Conservation (phyloP, 108 stramenopile genomes). For the Skeletonema costatum region DNA sequence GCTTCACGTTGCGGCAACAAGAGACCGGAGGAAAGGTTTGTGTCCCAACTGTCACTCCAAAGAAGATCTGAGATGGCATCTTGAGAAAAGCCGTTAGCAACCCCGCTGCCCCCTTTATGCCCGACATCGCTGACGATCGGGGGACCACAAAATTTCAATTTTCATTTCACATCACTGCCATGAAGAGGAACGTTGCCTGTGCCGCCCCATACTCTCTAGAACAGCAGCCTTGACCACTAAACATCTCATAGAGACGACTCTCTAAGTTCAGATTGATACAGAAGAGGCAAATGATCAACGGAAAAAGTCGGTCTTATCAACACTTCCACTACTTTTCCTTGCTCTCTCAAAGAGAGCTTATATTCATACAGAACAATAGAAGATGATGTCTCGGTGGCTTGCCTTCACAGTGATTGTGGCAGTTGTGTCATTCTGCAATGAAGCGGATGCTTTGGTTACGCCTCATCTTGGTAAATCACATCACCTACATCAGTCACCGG, state of each 20-base stretch:
- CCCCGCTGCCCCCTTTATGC: no score
- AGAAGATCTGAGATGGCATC: no score
- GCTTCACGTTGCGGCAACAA: no score
- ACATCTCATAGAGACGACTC: neutral
- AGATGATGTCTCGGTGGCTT: constrained; percentile 1
- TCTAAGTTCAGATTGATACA: neutral
- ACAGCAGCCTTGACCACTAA: neutral
- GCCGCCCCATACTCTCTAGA: neutral
- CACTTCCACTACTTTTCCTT: neutral
- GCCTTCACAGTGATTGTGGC: neutral
- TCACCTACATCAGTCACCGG: neutral
- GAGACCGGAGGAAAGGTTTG: no score
- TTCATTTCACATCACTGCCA: neutral
- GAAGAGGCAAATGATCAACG: neutral
- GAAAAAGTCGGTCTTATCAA: neutral
- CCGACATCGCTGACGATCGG: no score
- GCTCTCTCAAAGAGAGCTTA: neutral
- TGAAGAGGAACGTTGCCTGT: neutral
- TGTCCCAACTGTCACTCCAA: no score
- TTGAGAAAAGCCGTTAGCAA: no score
- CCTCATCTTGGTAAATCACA: neutral
- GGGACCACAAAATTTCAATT: no score
- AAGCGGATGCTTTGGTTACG: neutral
- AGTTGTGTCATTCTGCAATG: neutral
- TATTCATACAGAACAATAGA: neutral